Percentiles rank a stretch among this genome's conserved stretches.
These are phyloP conservation scores for Jacaranda copaia DNA, from an alignment of 257 asterid species.

Conservation along the genomic window DNA sequence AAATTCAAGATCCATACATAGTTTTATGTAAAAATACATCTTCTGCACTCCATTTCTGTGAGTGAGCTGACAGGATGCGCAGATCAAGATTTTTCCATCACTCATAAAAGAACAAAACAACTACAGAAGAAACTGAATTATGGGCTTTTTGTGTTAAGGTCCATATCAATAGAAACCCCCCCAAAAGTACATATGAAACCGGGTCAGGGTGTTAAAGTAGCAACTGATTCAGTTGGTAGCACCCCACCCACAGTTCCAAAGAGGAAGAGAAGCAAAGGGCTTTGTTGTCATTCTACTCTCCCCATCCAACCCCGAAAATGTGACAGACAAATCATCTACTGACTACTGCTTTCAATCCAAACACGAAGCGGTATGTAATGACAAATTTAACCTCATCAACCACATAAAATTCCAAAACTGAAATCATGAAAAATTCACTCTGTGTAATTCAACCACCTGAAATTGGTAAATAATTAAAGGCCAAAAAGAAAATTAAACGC, in stretches of 20 bases:
- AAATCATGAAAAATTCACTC: constrained; percentile 15
- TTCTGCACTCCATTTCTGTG: constrained; percentile 1
- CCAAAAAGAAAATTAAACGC: constrained; percentile 17
- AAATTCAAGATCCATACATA: constrained; percentile 1
- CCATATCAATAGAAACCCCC: constrained; percentile 6
- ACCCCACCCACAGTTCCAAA: constrained; percentile 31
- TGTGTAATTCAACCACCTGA: constrained; percentile 32
- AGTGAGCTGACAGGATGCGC: not conserved
- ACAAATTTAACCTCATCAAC: constrained; percentile 50
- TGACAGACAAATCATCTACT: constrained; percentile 30
- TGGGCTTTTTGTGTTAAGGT: constrained; percentile 12
- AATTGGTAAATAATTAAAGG: not conserved
- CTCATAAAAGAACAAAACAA: not conserved
- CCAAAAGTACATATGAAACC: constrained; percentile 4
- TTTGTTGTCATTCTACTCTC: constrained; percentile 44
- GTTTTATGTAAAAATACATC: not conserved
- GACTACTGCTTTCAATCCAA: constrained; percentile 33
- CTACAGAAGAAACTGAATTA: not conserved
- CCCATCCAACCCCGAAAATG: constrained; percentile 35
- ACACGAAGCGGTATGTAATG: constrained; percentile 24
- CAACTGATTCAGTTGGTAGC: constrained; percentile 35
- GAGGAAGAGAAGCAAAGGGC: constrained; percentile 39
- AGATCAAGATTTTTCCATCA: constrained; percentile 10
- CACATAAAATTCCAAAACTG: constrained; percentile 37
- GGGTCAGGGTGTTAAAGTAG: constrained; percentile 29